Evolutionary conservation across 495 filamentous ascomycete genomes (phyloP).

Genomic region (Penicillium verhagenii): DNA sequence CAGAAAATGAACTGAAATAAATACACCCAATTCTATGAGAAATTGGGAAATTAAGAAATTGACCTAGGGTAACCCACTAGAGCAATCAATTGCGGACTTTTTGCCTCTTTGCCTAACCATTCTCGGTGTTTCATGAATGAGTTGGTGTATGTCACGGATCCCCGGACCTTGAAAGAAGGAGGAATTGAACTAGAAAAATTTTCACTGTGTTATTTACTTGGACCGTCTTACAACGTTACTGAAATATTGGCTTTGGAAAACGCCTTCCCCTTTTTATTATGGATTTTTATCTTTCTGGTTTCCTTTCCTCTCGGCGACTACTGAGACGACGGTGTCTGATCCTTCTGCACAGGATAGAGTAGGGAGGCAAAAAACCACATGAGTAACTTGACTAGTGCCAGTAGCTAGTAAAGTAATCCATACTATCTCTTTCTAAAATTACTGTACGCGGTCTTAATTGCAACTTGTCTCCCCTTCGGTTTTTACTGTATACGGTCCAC

Average conservation of each 20-base stretch:
- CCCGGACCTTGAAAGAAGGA: conserved; percentile 1
- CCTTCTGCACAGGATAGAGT: conserved; percentile 6
- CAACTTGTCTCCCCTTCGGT: conserved; percentile 12
- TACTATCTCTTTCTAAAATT: conserved; percentile 8
- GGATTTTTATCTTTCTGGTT: too few relatives aligned
- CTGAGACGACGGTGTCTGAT: conserved; percentile 11
- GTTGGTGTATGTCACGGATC: conserved; percentile 17
- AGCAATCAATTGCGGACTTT: conserved; percentile 3
- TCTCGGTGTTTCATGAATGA: background rate
- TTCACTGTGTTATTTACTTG: background rate
- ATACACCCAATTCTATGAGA: background rate
- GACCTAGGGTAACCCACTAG: conserved; percentile 2
- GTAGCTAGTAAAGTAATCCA: background rate
- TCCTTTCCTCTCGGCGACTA: conserved; percentile 16
- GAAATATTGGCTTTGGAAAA: background rate
- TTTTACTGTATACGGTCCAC: conserved; percentile 13
- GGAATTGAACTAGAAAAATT: background rate
- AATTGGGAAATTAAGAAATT: background rate
- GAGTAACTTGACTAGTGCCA: background rate
- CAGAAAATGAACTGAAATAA: background rate
- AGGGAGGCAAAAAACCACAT: background rate
- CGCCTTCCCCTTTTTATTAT: conserved; percentile 5
- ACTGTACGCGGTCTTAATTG: conserved; percentile 21
- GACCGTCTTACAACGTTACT: background rate
- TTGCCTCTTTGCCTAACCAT: conserved; percentile 1